These are phyloP conservation scores for Gossypium longicalyx DNA, from an alignment of 345 rosid species.

Conservation along the genomic window DNA sequence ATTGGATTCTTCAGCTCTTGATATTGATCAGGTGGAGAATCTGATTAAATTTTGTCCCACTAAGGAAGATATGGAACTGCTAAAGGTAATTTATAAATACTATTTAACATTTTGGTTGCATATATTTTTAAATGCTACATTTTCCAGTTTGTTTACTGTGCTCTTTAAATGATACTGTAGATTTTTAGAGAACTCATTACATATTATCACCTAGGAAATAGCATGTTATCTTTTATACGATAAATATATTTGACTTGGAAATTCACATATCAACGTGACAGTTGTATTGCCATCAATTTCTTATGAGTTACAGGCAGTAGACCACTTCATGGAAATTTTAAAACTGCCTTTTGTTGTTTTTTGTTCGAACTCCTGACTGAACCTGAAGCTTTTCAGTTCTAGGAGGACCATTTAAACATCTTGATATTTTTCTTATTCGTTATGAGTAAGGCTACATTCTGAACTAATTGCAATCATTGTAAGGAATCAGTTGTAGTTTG, in stretches of 20 bases:
- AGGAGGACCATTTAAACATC: not conserved
- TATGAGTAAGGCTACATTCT: not conserved
- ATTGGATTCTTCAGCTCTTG: slow-evolving; percentile 81
- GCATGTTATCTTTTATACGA: not conserved
- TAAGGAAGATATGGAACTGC: slow-evolving; percentile 86
- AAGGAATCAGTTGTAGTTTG: not conserved
- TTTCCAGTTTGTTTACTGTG: not conserved
- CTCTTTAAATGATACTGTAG: not conserved
- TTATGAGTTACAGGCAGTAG: not conserved
- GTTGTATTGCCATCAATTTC: not conserved
- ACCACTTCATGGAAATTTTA: not conserved
- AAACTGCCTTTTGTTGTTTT: not conserved
- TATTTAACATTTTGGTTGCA: slow-evolving; percentile 9
- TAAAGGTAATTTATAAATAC: slow-evolving; percentile 50
- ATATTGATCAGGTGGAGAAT: slow-evolving; percentile 96
- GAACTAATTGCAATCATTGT: not conserved
- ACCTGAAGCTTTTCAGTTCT: not conserved
- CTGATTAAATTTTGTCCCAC: slow-evolving; percentile 97
- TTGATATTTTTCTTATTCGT: slow-evolving; percentile 4
- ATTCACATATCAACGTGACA: not conserved
- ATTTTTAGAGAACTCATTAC: not conserved
- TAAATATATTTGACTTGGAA: not conserved
- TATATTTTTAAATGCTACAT: not conserved
- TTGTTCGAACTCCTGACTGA: not conserved
- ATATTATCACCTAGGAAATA: not conserved